Conservation (phyloP, 495 filamentous ascomycete species). For the Daldinia bambusicola region DNA sequence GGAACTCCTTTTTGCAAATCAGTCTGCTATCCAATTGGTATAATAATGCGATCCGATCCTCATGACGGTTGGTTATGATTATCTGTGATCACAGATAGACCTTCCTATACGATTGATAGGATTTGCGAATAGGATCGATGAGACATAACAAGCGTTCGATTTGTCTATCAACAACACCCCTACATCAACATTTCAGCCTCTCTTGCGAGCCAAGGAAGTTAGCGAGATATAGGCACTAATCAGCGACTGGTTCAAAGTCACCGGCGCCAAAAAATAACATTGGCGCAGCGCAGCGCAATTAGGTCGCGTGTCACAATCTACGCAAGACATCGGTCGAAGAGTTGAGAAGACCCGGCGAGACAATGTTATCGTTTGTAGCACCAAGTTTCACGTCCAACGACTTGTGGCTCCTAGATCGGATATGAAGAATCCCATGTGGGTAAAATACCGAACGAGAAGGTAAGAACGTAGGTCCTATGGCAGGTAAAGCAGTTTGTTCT, state of each 20-base stretch:
- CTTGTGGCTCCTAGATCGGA: neutral
- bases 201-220: conserved; percentile 9
- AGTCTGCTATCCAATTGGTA: neutral
- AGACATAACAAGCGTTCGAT: neutral
- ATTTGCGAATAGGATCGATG: conserved; percentile 7
- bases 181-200: conserved; percentile 7
- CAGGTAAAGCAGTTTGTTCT: neutral
- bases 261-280: conserved; percentile 25
- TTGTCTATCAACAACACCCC: neutral
- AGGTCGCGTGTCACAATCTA: conserved; percentile 30
- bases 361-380: conserved; percentile 15
- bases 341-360: conserved; percentile 9
- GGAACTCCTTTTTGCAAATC: neutral
- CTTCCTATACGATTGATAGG: conserved; percentile 1
- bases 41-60: too few relatives aligned
- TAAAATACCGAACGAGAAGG: conserved; percentile 12
- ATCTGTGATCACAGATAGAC: too few relatives aligned
- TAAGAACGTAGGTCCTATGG: neutral
- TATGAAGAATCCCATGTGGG: conserved; percentile 9
- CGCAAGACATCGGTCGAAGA: conserved; percentile 21
- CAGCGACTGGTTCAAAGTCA: conserved; percentile 12
- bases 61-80: too few relatives aligned
- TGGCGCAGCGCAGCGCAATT: conserved; percentile 14
- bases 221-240: conserved; percentile 9
- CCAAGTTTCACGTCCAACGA: conserved; percentile 6